phyloP scores from a whole-genome alignment of 805 yeast genomes.

The Candida maris region DNA sequence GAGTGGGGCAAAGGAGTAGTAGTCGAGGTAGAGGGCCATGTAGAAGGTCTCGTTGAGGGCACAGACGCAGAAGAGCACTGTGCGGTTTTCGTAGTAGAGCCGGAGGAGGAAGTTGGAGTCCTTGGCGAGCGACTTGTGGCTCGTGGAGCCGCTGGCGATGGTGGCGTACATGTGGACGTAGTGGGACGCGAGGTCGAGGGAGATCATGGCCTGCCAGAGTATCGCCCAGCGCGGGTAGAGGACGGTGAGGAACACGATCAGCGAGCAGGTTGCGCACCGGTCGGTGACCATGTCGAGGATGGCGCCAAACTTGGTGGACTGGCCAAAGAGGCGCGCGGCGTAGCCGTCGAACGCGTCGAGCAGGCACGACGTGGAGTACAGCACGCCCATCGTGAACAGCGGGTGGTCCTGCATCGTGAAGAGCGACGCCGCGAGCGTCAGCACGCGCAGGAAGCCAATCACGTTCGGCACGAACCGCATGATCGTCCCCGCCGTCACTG shows the following conservation, averaged over 20 bases:
- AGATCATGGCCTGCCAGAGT: constrained; percentile 77
- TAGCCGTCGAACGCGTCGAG: constrained; percentile 96
- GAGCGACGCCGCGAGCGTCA: constrained; percentile 77
- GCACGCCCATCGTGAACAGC: constrained; percentile 58
- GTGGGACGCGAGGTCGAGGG: constrained; percentile 87
- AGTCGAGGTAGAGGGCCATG: constrained; percentile 78
- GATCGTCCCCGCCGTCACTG: constrained; percentile 43
- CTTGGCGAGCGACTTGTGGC: constrained; percentile 80
- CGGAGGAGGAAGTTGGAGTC: constrained; percentile 69
- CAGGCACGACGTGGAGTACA: constrained; percentile 85
- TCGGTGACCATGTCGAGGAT: constrained; percentile 99
- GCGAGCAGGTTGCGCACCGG: constrained; percentile 92
- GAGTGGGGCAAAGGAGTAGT: constrained; percentile 48
- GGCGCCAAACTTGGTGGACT: constrained; percentile 91
- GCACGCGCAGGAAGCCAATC: constrained; percentile 83
- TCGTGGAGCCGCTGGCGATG: constrained; percentile 68
- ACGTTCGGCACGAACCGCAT: constrained; percentile 84
- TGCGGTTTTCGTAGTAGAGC: constrained; percentile 82
- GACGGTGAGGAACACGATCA: constrained; percentile 80
- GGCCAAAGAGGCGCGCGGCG: constrained; percentile 86
- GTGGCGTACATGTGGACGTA: constrained; percentile 99
- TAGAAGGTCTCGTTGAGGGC: constrained; percentile 91
- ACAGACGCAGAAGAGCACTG: constrained; percentile 82
- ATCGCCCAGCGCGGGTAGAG: constrained; percentile 69
- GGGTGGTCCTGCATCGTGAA: constrained; percentile 84